Evolutionary conservation across 2,329 filamentous ascomycete genomes (phyloP), one percentile per base, ranked within the genome.

Genomic region (Colletotrichum sp.): DNA sequence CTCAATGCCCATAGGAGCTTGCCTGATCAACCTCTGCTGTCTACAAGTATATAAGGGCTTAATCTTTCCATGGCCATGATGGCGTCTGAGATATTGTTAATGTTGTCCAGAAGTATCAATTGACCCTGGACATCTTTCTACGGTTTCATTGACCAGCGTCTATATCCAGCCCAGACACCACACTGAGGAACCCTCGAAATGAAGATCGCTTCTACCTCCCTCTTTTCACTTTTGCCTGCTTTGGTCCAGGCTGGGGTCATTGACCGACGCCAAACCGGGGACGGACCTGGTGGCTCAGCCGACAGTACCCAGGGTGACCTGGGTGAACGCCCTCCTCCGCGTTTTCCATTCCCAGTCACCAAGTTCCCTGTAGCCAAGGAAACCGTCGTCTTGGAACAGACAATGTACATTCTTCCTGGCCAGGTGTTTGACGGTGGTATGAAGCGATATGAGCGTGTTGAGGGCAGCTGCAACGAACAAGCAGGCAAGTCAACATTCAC

Each of bases 391-490:
- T 56, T 82, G 1, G 75, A 80, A 25, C 66, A 80, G 13, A 76
- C 79, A 18, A 84, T 84, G 69, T 83, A 84, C 52, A 79, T 84
- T 22, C 74, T 81, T 69, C 80, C 82, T 0, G 81, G 83, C 2
- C 79, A 80, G 13, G 79, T 81, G 1, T 85, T 82, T 36, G 83
- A 85, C 25, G 83, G 83, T 62, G 80, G 81, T 62, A 84, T 83
- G 83, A 82, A 82, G 55, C 82, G 82, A 6, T 87, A 83, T 73
- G 84, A 87, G 71, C 84, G 84, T 13, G 82, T 82, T 1, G 81
- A 82, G 55, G 85, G 84, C 27, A 84, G 83, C 70, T 89, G 88
- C 77, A 86, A 82, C 52, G 86, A 85, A 28, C 86, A 89, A 70
- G 81, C 80, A 2, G 72, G 72, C 61, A n/a, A 25, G 61, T 66